A percentile compares a stretch with the other conserved stretches of the same genome.
Conservation (phyloP, 2,329 filamentous ascomycete genomes). For the Verticillium zaregamsianum region DNA sequence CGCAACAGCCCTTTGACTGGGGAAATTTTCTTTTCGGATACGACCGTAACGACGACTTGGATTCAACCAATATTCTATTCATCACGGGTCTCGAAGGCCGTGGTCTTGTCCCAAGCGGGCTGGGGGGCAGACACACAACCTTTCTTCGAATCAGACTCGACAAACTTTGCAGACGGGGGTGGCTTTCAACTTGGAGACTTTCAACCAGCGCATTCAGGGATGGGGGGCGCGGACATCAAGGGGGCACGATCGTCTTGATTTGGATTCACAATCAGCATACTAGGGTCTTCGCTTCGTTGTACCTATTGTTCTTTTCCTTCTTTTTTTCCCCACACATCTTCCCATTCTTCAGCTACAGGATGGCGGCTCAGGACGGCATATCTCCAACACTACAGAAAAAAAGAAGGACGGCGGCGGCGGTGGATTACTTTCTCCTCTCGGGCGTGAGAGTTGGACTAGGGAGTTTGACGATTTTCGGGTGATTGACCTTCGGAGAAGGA, state of each 20-base stretch:
- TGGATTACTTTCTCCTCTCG: not conserved
- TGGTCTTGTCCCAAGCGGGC: conserved; percentile 20
- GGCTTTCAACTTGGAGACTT: not conserved
- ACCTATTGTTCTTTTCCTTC: not conserved
- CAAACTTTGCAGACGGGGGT: not conserved
- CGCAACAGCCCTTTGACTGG: not conserved
- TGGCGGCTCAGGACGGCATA: not conserved
- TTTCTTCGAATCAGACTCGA: not conserved
- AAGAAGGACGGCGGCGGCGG: not conserved
- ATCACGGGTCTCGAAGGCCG: conserved; percentile 27
- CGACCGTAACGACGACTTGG: not conserved
- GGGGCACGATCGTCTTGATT: not conserved
- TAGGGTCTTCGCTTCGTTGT: not conserved
- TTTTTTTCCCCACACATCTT: not conserved
- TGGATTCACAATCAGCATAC: not conserved
- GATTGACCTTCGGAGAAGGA: not conserved
- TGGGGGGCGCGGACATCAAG: not conserved
- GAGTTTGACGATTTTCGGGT: not conserved
- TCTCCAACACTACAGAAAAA: not conserved
- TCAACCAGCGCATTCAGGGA: not conserved
- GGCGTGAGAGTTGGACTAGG: not conserved
- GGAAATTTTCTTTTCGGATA: not conserved
- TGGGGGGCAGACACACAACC: not conserved
- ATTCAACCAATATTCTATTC: not conserved
- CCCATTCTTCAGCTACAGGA: not conserved